Conservation (phyloP, 495 filamentous ascomycete species). For the Xylaria telfairii region DNA sequence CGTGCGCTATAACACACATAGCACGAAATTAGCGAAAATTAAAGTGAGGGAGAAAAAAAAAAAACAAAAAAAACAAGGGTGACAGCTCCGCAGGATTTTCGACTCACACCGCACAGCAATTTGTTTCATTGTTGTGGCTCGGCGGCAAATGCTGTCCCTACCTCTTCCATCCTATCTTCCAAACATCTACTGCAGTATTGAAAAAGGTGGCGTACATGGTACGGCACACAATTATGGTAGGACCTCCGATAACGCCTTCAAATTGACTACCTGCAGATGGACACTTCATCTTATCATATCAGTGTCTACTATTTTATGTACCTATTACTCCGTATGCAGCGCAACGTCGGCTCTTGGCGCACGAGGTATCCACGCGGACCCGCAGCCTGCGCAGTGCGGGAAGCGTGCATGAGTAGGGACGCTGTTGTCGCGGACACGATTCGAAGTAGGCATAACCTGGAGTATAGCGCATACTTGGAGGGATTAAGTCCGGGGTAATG, state of each 20-base stretch:
- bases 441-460: not conserved
- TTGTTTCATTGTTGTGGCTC: no score
- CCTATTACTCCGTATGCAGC: slow-evolving; percentile 8
- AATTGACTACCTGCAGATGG: not conserved
- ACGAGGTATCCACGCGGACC: slow-evolving; percentile 22
- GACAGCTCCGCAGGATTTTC: no score
- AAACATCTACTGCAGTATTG: no score
- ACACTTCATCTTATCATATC: not conserved
- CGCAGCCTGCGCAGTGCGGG: slow-evolving; percentile 14
- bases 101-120: no score
- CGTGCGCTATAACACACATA: slow-evolving; percentile 2
- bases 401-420: slow-evolving; percentile 19
- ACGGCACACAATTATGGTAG: no score
- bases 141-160: no score
- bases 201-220: no score
- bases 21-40: not conserved
- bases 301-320: no score
- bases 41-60: not conserved
- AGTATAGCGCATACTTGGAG: not conserved
- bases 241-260: not conserved
- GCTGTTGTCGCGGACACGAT: not conserved
- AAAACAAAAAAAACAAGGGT: not conserved
- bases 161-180: no score
- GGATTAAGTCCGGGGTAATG: not conserved
- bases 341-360: slow-evolving; percentile 19